Percentiles rank a stretch among this genome's conserved stretches.
Conservation (phyloP, 2,329 filamentous ascomycete genomes). For the Fusarium illudens region DNA sequence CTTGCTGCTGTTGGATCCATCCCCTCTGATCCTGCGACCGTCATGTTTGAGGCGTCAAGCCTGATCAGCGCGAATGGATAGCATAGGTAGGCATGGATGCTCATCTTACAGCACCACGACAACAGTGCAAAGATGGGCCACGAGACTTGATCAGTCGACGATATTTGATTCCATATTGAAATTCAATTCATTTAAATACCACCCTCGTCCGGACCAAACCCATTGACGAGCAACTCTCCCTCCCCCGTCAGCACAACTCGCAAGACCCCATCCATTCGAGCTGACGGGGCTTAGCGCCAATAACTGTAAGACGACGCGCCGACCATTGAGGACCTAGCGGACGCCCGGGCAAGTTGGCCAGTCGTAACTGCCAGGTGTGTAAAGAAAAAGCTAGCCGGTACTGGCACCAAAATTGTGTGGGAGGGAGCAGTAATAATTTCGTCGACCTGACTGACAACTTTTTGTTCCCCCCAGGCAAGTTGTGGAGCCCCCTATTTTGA, state of each 20-base stretch:
- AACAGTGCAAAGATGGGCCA: neutral
- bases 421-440: too few relatives aligned
- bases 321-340: slow-evolving; percentile 1
- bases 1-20: neutral
- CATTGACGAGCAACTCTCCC: neutral
- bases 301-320: slow-evolving; percentile 22
- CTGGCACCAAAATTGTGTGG: too few relatives aligned
- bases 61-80: neutral
- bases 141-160: neutral
- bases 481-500: neutral
- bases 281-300: slow-evolving; percentile 32
- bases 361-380: too few relatives aligned
- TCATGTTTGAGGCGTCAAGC: slow-evolving; percentile 1
- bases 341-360: too few relatives aligned
- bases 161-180: neutral
- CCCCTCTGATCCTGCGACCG: neutral
- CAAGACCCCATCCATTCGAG: slow-evolving; percentile 9
- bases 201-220: neutral
- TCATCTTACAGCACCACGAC: neutral
- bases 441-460: too few relatives aligned
- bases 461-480: too few relatives aligned
- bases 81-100: neutral
- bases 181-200: neutral
- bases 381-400: too few relatives aligned
- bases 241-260: neutral